A percentile compares a stretch with the other conserved stretches of the same genome.
Evolutionary conservation across 495 filamentous ascomycete species (phyloP).

Genomic region (Copromyces sp.): DNA sequence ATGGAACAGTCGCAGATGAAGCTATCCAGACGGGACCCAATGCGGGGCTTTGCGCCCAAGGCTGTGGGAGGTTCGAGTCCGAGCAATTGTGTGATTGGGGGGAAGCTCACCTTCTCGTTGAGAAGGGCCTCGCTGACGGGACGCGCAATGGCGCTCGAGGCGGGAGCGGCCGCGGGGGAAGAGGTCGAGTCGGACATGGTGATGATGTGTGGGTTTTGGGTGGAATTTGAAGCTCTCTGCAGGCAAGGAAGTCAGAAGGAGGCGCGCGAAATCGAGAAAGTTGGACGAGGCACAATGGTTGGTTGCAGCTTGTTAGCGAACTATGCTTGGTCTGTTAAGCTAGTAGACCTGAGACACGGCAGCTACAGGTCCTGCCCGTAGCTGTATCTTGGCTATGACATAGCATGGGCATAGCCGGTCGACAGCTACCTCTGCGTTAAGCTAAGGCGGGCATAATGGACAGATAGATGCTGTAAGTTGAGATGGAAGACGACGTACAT

Average conservation of each 20-base stretch:
- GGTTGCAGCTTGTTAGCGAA: background rate
- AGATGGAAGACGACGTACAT: background rate
- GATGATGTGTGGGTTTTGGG: conserved; percentile 2
- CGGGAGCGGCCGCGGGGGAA: conserved; percentile 11
- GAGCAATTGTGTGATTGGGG: background rate
- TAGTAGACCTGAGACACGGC: background rate
- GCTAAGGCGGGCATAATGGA: background rate
- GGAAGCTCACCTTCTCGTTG: conserved; percentile 75
- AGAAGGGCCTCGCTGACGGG: conserved; percentile 88
- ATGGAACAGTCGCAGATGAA: background rate
- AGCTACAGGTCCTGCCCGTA: background rate
- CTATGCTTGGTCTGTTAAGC: background rate
- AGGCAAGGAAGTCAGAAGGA: background rate
- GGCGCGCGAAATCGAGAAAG: background rate
- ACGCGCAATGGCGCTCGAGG: conserved; percentile 40
- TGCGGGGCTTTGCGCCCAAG: conserved; percentile 1
- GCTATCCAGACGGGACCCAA: background rate
- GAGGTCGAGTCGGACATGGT: conserved; percentile 34
- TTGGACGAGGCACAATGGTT: background rate
- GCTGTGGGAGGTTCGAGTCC: background rate
- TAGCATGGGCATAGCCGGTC: background rate
- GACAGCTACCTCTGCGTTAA: background rate
- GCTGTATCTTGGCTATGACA: background rate
- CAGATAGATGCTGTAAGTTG: background rate
- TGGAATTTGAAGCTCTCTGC: background rate